Conservation (phyloP, 2,329 filamentous ascomycete genomes). For the Aspergillus chevalieri region DNA sequence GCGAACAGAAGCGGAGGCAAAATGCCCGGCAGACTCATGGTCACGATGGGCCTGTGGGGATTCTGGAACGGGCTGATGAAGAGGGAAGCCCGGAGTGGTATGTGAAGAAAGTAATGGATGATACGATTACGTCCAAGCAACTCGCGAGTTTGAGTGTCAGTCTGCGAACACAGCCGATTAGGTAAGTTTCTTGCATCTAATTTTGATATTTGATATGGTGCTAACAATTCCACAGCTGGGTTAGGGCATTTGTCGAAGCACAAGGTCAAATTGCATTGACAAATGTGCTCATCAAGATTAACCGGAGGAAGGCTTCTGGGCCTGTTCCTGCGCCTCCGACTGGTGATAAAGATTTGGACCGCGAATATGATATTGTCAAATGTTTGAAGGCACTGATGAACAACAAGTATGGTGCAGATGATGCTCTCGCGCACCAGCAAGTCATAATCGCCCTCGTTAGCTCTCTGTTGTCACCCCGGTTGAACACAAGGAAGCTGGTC, state of each 20-base stretch:
- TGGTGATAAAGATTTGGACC: slow-evolving; percentile 75
- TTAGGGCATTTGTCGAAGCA: slow-evolving; percentile 91
- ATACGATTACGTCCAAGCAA: slow-evolving; percentile 84
- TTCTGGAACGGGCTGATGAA: slow-evolving; percentile 77
- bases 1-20: slow-evolving; percentile 80
- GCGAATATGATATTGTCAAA: slow-evolving; percentile 96
- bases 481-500: slow-evolving; percentile 89
- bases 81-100: slow-evolving; percentile 98
- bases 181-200: slow-evolving; percentile 24
- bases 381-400: slow-evolving; percentile 97
- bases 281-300: slow-evolving; percentile 88
- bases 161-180: slow-evolving; percentile 90
- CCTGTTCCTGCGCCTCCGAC: slow-evolving; percentile 57
- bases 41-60: slow-evolving; percentile 56
- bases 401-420: slow-evolving; percentile 97
- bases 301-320: slow-evolving; percentile 72
- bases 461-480: slow-evolving; percentile 77
- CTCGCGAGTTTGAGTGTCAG: slow-evolving; percentile 91
- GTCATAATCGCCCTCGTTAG: slow-evolving; percentile 82
- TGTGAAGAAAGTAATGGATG: slow-evolving; percentile 93
- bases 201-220: not conserved
- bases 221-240: slow-evolving; percentile 57
- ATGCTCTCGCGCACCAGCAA: slow-evolving; percentile 83
- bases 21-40: slow-evolving; percentile 66
- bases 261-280: slow-evolving; percentile 95